These are phyloP conservation scores for Melaleuca alternifolia DNA, from an alignment of 345 rosid species.

Conservation along the genomic window DNA sequence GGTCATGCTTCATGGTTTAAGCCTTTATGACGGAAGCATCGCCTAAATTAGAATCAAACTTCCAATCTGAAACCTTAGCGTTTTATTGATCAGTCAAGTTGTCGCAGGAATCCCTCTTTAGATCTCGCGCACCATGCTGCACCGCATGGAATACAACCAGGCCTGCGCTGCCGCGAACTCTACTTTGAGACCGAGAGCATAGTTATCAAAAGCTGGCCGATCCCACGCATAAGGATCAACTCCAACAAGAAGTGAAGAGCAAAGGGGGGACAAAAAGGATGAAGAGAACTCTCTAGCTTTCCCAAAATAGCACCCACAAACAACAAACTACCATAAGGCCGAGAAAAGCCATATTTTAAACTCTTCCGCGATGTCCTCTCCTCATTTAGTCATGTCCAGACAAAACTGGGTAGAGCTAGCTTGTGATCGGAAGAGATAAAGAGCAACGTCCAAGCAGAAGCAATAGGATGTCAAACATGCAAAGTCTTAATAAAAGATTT, in stretches of 20 bases:
- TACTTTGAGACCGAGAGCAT: neutral
- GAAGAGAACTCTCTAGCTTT: neutral
- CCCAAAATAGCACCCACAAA: neutral
- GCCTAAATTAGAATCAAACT: neutral
- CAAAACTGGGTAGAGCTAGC: neutral
- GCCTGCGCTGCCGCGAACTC: neutral
- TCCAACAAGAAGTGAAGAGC: neutral
- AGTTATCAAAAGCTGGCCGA: neutral
- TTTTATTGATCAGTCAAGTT: neutral
- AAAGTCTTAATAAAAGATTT: neutral
- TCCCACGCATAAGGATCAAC: neutral
- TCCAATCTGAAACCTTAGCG: neutral
- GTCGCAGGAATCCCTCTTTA: neutral
- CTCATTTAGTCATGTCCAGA: neutral
- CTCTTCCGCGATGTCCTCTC: neutral
- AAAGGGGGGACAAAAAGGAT: neutral
- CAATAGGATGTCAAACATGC: neutral
- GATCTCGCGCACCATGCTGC: neutral
- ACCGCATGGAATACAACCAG: neutral
- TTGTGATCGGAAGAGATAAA: neutral
- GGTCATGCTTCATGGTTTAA: neutral
- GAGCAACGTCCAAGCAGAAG: slow-evolving; percentile 4
- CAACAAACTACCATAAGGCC: neutral
- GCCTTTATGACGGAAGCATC: neutral
- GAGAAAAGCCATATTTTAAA: neutral